Conservation (phyloP, 2,329 filamentous ascomycete genomes). For the Aspergillus floridensis region DNA sequence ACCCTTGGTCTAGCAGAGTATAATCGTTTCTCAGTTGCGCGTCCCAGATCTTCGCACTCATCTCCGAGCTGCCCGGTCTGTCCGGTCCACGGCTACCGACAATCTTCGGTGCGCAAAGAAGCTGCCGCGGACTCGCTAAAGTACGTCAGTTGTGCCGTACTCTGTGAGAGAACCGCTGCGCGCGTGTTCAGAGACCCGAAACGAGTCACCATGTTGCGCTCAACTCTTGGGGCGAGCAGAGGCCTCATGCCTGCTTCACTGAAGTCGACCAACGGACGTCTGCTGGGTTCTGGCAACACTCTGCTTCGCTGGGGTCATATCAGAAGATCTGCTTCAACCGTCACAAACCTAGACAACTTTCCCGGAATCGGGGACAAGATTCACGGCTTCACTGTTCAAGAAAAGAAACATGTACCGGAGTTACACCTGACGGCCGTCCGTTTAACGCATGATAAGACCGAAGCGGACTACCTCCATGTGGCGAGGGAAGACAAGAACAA, state of each 20-base stretch:
- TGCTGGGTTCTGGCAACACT: constrained; percentile 17
- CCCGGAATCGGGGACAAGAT: constrained; percentile 80
- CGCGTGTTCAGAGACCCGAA: not conserved
- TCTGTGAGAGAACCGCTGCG: not conserved
- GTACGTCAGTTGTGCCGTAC: not conserved
- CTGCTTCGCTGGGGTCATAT: constrained; percentile 17
- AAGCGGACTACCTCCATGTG: constrained; percentile 93
- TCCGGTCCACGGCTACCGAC: constrained; percentile 10
- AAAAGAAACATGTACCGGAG: constrained; percentile 89
- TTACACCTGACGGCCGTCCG: constrained; percentile 88
- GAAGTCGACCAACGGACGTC: constrained; percentile 19
- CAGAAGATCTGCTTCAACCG: constrained; percentile 50
- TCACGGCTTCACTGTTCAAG: constrained; percentile 87
- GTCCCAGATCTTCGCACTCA: not conserved
- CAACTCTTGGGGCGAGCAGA: constrained; percentile 28
- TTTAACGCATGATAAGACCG: constrained; percentile 89
- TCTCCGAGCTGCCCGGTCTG: constrained; percentile 9
- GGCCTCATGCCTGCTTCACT: constrained; percentile 23
- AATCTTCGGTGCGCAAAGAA: constrained; percentile 5
- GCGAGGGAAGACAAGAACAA: constrained; percentile 96
- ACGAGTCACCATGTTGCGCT: constrained; percentile 32
- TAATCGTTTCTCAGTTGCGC: not conserved
- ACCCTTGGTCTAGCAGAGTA: not conserved
- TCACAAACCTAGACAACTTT: constrained; percentile 72
- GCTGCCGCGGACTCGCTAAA: constrained; percentile 3